Evolutionary conservation across 768 basidiomycete genomes (phyloP), one percentile per base, ranked within the genome.

Genomic region (Infundibulicybe gibba): DNA sequence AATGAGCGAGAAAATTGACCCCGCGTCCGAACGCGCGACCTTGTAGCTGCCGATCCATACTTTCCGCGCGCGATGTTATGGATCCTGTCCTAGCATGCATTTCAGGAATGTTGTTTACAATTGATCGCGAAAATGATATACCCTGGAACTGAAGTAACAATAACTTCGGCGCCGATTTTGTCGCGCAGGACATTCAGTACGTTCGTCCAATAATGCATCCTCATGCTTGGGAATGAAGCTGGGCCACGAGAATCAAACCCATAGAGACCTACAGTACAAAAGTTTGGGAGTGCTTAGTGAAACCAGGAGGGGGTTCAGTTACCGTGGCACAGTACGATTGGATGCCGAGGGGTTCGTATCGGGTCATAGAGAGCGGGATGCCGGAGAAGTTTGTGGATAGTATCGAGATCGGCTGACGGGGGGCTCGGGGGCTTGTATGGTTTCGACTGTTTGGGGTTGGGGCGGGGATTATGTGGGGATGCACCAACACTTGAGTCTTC

Each of bases 291-390:
- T 21, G 6, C 15, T 44, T 30, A 9, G 32, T 40, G 9, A 11
- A 8, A 8, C 25, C 4, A 32, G 3, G 10, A 37, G 14, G 12
- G 43, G 8, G 40, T 55, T 15, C 48, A 62, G 79, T 55, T 57
- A 92, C 94, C 95, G 67, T 99, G 95, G 60, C 92, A 97, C n/a
- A 98, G 76, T 3, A 95, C 92, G 47, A 99, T 85, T 1, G 93
- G 92, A 63, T 90, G 82, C 5, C 95, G 83, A 2, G 97, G 93
- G 4, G 75, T 76, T 53, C 90, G 77, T 3, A 87, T 54, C 0
- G 90, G 91, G 51, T 94, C 80, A 54, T 79, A 87, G 21, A 98
- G 72, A 0, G 81, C 74, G 3, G 94, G 91, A 55, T 90, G 82
- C 40, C 71, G 69, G 56, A 97, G 80, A 3, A 97, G 68, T 44